Conservation (phyloP, 2,329 filamentous ascomycete genomes). For the Colletotrichum musicola region DNA sequence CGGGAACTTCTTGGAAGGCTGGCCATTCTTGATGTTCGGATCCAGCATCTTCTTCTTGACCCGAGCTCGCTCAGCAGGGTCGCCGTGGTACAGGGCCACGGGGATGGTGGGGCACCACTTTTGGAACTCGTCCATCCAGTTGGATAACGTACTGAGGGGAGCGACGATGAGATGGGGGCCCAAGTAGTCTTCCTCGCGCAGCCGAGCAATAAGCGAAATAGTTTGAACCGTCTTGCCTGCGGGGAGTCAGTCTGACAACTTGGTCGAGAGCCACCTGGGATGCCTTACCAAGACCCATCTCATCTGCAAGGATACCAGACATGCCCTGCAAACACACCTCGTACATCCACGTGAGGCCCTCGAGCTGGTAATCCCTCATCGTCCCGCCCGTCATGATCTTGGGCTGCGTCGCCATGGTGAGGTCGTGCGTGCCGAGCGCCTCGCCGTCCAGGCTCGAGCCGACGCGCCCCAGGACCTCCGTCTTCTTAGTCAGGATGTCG, state of each 20-base stretch:
- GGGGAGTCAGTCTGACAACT: not conserved
- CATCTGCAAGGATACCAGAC: slow-evolving; percentile 91
- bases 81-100: slow-evolving; percentile 91
- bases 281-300: slow-evolving; percentile 82
- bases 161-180: slow-evolving; percentile 93
- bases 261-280: too few relatives aligned
- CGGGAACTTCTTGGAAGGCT: slow-evolving; percentile 78
- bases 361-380: slow-evolving; percentile 95
- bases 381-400: slow-evolving; percentile 86
- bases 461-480: slow-evolving; percentile 71
- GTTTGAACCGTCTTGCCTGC: slow-evolving; percentile 91
- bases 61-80: slow-evolving; percentile 79
- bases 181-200: slow-evolving; percentile 87
- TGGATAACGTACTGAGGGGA: slow-evolving; percentile 90
- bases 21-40: slow-evolving; percentile 72
- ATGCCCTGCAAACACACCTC: slow-evolving; percentile 84
- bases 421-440: slow-evolving; percentile 71
- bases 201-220: slow-evolving; percentile 86
- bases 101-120: slow-evolving; percentile 92
- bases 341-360: slow-evolving; percentile 96
- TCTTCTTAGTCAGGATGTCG: slow-evolving; percentile 74
- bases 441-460: slow-evolving; percentile 72
- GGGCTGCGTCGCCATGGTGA: slow-evolving; percentile 88
- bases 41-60: slow-evolving; percentile 81
- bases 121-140: slow-evolving; percentile 95